Percentiles rank a stretch among this genome's conserved stretches.
These are phyloP conservation scores for Cicer chorassanicum DNA, from an alignment of 306 rosid genomes.

Conservation along the genomic window DNA sequence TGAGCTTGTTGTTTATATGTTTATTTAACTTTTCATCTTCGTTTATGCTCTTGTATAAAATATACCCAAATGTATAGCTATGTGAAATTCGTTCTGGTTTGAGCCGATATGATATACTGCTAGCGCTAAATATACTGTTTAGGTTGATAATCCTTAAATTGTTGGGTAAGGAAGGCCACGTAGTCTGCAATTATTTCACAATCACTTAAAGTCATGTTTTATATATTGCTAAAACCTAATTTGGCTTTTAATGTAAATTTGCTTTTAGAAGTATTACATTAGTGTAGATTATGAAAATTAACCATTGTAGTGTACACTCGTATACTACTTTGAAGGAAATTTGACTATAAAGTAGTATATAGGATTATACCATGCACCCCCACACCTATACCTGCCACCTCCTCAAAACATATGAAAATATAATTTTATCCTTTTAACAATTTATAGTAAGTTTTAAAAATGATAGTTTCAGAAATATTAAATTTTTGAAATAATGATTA, in stretches of 20 bases:
- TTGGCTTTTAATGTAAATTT: neutral
- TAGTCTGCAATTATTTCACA: neutral
- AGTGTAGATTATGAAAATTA: too few species aligned
- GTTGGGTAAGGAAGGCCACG: neutral
- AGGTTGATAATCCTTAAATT: neutral
- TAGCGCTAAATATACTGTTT: neutral
- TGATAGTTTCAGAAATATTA: too few species aligned
- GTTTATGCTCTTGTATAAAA: slow-evolving; percentile 34
- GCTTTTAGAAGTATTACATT: too few species aligned
- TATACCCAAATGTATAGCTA: slow-evolving; percentile 38
- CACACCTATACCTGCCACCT: too few species aligned
- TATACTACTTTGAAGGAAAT: too few species aligned
- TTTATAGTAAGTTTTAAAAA: too few species aligned
- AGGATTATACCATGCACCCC: too few species aligned
- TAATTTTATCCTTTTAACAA: too few species aligned
- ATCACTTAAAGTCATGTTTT: neutral
- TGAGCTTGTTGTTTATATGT: slow-evolving; percentile 37
- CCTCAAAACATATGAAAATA: too few species aligned
- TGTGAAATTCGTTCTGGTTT: slow-evolving; percentile 20
- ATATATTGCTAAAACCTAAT: neutral
- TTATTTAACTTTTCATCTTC: slow-evolving; percentile 13
- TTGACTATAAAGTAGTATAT: too few species aligned
- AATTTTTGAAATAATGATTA: too few species aligned
- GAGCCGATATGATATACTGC: neutral
- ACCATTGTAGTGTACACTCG: too few species aligned